phyloP scores from a whole-genome alignment of 805 yeast genomes.

The Schwanniomyces sp. region DNA sequence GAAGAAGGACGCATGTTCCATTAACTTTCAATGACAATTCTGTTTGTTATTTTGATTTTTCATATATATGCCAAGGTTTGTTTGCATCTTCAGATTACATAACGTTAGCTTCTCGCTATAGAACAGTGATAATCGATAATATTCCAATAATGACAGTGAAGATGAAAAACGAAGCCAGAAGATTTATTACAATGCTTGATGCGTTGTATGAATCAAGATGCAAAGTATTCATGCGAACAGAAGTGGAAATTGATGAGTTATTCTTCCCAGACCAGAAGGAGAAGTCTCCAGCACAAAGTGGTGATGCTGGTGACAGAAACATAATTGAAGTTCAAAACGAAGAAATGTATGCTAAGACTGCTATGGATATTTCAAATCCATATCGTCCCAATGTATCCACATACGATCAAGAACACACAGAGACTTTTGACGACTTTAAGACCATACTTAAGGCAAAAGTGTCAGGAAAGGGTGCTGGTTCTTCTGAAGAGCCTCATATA shows the following conservation, averaged over 20 bases:
- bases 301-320: conserved; percentile 23
- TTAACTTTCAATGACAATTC: conserved; percentile 34
- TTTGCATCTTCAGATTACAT: conserved; percentile 71
- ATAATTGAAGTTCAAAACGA: conserved; percentile 55
- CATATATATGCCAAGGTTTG: conserved; percentile 53
- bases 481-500: background rate
- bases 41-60: conserved; percentile 50
- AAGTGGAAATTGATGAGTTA: conserved; percentile 48
- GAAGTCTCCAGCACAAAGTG: conserved; percentile 10
- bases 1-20: conserved; percentile 51
- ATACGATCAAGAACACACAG: conserved; percentile 50
- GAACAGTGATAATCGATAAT: conserved; percentile 56
- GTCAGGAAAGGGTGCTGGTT: conserved; percentile 4
- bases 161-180: conserved; percentile 66
- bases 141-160: conserved; percentile 58
- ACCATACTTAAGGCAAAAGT: conserved; percentile 20
- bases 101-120: conserved; percentile 60
- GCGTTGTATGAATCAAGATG: conserved; percentile 70
- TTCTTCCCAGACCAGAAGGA: conserved; percentile 56
- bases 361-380: conserved; percentile 59
- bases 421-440: conserved; percentile 31
- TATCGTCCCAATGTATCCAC: conserved; percentile 69
- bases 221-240: conserved; percentile 53
- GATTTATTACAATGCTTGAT: conserved; percentile 66
- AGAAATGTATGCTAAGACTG: conserved; percentile 68